Evolutionary conservation across 1,284 basidiomycete species (phyloP).

Genomic region (Boletus smithii): DNA sequence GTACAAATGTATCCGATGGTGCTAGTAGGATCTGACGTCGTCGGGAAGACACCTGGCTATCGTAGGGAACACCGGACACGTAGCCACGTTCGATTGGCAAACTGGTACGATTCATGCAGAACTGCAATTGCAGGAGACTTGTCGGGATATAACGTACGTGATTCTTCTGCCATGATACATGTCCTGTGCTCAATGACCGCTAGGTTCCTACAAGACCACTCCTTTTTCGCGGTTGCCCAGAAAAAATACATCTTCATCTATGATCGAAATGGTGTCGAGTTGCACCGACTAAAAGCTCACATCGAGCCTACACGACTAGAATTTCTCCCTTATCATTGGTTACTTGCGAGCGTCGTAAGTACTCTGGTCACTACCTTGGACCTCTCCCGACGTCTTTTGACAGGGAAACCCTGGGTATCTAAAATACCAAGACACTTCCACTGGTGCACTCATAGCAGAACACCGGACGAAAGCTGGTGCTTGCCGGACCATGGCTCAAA

Average conservation of each 20-base stretch:
- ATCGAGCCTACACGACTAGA: conserved; percentile 90
- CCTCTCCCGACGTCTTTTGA: background rate
- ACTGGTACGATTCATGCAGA: conserved; percentile 85
- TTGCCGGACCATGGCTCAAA: conserved; percentile 87
- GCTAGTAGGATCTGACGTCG: background rate
- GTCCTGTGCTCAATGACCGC: conserved; percentile 6
- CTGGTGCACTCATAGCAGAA: conserved; percentile 82
- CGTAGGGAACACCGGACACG: conserved; percentile 79
- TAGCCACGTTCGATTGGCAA: conserved; percentile 96
- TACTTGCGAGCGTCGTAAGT: conserved; percentile 79
- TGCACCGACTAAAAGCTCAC: conserved; percentile 83
- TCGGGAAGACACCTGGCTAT: conserved; percentile 74
- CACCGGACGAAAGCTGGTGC: conserved; percentile 91
- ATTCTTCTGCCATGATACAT: background rate
- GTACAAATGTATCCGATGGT: conserved; percentile 22
- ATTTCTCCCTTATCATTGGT: conserved; percentile 95
- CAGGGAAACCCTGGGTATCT: conserved; percentile 88
- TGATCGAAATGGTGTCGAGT: conserved; percentile 89
- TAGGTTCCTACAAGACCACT: conserved; percentile 91
- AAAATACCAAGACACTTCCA: conserved; percentile 97
- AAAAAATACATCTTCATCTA: conserved; percentile 97
- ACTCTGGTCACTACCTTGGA: background rate
- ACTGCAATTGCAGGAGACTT: conserved; percentile 85
- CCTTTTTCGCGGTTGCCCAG: conserved; percentile 93
- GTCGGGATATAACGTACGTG: conserved; percentile 84